A percentile compares a stretch with the other conserved stretches of the same genome.
These are phyloP conservation scores for Penicillium alfredii DNA, from an alignment of 495 filamentous ascomycete species.

Conservation along the genomic window DNA sequence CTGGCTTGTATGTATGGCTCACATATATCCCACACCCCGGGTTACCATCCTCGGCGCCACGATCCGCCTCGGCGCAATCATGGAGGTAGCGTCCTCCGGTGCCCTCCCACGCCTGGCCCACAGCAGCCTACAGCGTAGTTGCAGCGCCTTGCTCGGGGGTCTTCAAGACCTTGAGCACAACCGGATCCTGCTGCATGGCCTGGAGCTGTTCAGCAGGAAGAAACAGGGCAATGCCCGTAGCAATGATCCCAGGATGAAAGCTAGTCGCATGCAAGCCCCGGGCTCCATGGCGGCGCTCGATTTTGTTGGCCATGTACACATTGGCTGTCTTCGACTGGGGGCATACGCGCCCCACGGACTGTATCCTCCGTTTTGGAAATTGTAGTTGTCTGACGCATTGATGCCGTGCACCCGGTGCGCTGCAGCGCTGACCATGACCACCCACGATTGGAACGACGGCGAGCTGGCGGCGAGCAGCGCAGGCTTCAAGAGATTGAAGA, in stretches of 20 bases:
- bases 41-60: conserved; percentile 7
- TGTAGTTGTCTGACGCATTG: conserved; percentile 22
- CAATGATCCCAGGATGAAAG: conserved; percentile 38
- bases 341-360: conserved; percentile 30
- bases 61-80: conserved; percentile 22
- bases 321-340: conserved; percentile 34
- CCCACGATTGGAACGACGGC: conserved; percentile 36
- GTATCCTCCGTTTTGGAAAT: conserved; percentile 31
- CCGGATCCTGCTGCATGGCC: conserved; percentile 11
- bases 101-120: conserved; percentile 29
- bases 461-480: conserved; percentile 36
- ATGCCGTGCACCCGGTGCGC: conserved; percentile 26
- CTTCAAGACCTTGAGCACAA: conserved; percentile 28
- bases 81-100: conserved; percentile 43
- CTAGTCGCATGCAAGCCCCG: conserved; percentile 35
- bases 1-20: conserved; percentile 29
- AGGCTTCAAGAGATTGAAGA: conserved; percentile 43
- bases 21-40: conserved; percentile 23
- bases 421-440: conserved; percentile 36
- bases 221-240: conserved; percentile 17
- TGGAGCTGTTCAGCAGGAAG: conserved; percentile 13
- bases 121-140: conserved; percentile 41
- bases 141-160: conserved; percentile 31
- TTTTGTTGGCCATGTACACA: conserved; percentile 40
- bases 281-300: conserved; percentile 38